Base-by-base conservation (phyloP, 1,284 basidiomycete genomes). In the Porodaedalea pini region DNA sequence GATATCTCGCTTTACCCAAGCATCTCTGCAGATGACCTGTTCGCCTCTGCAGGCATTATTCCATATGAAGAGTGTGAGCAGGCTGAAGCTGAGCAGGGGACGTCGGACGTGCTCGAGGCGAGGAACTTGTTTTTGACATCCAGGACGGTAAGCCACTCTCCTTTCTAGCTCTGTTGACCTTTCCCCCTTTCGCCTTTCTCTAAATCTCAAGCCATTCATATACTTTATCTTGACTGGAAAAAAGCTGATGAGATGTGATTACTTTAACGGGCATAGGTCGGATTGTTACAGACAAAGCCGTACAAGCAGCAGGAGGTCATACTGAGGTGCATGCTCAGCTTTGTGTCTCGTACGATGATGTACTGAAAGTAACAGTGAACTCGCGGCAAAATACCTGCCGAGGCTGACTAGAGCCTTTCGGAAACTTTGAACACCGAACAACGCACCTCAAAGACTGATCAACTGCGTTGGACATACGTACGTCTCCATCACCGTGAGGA, bases 361-460 rank as follows among this genome's bases (percentile, higher is more conserved):
- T n/a, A n/a, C n/a, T n/a, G n/a, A n/a, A n/a, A n/a, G n/a, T 37
- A 37, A n/a, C 25, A 77, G 75, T 49, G 71, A 75, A 66, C 63
- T 74, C 49, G 69, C 73, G 27, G 75, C 75, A 32, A 73, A 68
- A 56, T 69, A 74, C 60, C 64, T 74, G 21, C 72, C 72, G 8
- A 64, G 60, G 17, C 60, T 76, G 23, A 63, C 69, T 2, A 64
- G 66, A 17, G 65, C 67, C 44, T 75, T 66, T 52, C 66, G 63
- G 51, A 56, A 61, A n/a, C 66, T 64, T 31, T 45, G 63, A 3
- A 63, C 64, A 7, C 63, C 65, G 2, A 55, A 68, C 19, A 70
- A 67, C 49, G 53, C 64, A 0, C 61, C 70, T 6, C 62, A 66
- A 59, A 66, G 57, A 10, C 66, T 73, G 59, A 60, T 76, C 19